These are phyloP conservation scores for Euphorbia peplus DNA, from an alignment of 345 rosid genomes.

Conservation along the genomic window DNA sequence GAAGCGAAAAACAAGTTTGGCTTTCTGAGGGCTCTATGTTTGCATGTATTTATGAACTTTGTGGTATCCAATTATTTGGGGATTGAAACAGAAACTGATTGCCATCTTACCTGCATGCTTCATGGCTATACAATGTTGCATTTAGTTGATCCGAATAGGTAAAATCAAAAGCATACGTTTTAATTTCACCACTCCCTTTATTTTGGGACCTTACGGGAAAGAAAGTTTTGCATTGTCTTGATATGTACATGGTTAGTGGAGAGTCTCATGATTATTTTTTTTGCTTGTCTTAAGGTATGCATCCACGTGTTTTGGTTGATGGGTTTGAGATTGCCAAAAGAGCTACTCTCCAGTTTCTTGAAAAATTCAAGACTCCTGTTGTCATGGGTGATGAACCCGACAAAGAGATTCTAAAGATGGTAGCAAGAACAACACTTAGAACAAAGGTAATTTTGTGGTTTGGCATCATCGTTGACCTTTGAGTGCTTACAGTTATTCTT, in stretches of 20 bases:
- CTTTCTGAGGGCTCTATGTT: not conserved
- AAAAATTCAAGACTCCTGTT: constrained; percentile 89
- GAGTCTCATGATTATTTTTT: not conserved
- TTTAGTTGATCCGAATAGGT: not conserved
- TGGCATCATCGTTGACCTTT: not conserved
- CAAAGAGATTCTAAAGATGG: constrained; percentile 91
- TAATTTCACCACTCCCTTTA: not conserved
- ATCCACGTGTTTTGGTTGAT: constrained; percentile 98
- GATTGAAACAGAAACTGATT: not conserved
- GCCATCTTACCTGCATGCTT: not conserved
- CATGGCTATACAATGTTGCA: not conserved
- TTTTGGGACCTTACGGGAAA: not conserved
- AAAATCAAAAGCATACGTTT: not conserved
- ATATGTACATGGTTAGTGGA: not conserved
- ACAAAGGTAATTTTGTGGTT: constrained; percentile 61
- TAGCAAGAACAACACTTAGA: constrained; percentile 87
- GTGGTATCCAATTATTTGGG: not conserved
- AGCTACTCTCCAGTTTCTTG: constrained; percentile 91
- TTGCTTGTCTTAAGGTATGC: constrained; percentile 62
- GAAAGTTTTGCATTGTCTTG: not conserved
- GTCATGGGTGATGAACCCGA: constrained; percentile 96
- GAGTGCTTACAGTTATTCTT: not conserved
- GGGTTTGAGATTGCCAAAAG: constrained; percentile 94
- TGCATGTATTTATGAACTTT: not conserved
- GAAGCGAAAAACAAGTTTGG: not conserved